Evolutionary conservation across 1,139 yeast species (phyloP).

Genomic region (Meyerozyma guilliermondii): DNA sequence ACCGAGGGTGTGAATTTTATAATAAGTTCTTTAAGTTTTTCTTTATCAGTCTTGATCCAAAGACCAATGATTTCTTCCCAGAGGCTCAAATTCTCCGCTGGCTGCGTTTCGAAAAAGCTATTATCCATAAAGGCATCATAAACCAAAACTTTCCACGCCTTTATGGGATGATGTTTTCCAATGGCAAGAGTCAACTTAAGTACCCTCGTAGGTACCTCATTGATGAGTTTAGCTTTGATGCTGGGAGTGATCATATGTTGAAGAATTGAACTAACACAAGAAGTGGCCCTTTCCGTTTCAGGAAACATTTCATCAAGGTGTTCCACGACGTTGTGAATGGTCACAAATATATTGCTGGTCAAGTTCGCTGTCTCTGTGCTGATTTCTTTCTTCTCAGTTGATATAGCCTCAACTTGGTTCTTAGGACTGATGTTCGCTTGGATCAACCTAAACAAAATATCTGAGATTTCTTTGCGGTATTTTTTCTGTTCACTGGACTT

Average conservation of each 20-base stretch:
- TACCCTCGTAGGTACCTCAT: conserved; percentile 26
- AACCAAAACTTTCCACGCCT: conserved; percentile 48
- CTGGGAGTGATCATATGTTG: conserved; percentile 41
- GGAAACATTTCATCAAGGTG: conserved; percentile 37
- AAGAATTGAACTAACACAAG: conserved; percentile 40
- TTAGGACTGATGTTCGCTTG: conserved; percentile 6
- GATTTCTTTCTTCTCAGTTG: background rate
- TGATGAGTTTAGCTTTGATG: conserved; percentile 33
- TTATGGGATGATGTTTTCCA: conserved; percentile 32
- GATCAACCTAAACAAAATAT: conserved; percentile 36
- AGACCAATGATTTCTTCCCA: conserved; percentile 50
- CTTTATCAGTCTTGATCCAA: conserved; percentile 61
- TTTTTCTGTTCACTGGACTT: conserved; percentile 60
- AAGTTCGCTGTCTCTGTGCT: conserved; percentile 2
- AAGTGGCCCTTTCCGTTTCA: conserved; percentile 49
- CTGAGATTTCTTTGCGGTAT: conserved; percentile 62
- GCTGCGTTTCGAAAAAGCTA: conserved; percentile 33
- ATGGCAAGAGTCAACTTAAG: conserved; percentile 34
- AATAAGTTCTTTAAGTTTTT: conserved; percentile 52
- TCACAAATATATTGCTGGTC: conserved; percentile 25
- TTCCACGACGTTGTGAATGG: conserved; percentile 33
- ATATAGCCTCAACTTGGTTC: background rate
- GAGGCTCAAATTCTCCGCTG: conserved; percentile 16
- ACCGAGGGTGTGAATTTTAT: conserved; percentile 44
- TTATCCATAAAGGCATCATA: conserved; percentile 50